These are phyloP conservation scores for Babesia caballi DNA, from an alignment of 169 alveolate genomes.

Conservation along the genomic window DNA sequence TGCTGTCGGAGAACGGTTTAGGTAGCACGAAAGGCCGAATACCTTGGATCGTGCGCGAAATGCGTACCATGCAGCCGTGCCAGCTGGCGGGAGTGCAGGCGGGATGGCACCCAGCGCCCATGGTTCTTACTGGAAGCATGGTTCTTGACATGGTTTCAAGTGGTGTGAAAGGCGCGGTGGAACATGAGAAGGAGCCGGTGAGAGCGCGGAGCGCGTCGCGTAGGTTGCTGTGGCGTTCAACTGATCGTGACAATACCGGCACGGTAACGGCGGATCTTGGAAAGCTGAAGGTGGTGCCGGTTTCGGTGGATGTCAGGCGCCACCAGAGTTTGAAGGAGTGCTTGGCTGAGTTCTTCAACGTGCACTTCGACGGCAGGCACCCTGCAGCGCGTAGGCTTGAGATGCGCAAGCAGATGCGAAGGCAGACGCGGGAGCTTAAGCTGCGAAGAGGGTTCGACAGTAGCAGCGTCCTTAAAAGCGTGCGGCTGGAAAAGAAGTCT, in stretches of 20 bases:
- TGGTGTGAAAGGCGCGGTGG: neutral
- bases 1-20: neutral
- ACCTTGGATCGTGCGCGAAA: conserved; percentile 8
- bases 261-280: neutral
- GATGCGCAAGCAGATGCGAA: conserved; percentile 20
- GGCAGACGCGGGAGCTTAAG: neutral
- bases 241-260: neutral
- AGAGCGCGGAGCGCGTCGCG: neutral
- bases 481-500: conserved; percentile 19
- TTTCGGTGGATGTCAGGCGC: conserved; percentile 39
- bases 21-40: neutral
- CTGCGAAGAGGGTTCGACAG: neutral
- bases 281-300: conserved; percentile 28
- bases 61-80: neutral
- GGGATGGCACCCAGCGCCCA: neutral
- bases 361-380: conserved; percentile 44
- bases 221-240: conserved; percentile 11
- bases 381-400: conserved; percentile 48
- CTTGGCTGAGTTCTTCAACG: conserved; percentile 9
- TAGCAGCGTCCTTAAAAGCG: neutral
- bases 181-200: neutral
- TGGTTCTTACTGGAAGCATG: conserved; percentile 14
- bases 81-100: neutral
- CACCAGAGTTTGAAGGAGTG: conserved; percentile 25
- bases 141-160: conserved; percentile 2